Conservation (phyloP, 768 basidiomycete genomes). For the Macrolepiota dolichaula region DNA sequence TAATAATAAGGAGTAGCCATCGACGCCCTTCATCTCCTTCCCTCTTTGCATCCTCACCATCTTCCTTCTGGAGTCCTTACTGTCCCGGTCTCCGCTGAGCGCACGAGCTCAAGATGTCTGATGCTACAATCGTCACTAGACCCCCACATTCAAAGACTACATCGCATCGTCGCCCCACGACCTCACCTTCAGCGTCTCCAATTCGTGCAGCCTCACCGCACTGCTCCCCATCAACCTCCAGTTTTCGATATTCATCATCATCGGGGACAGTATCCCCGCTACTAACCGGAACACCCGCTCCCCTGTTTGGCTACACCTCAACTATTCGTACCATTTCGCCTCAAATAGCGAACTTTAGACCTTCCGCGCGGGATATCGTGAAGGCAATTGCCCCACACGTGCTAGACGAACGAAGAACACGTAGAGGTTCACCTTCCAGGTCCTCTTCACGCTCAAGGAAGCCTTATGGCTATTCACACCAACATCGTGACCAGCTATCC, state of each 20-base stretch:
- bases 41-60: not conserved
- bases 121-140: not conserved
- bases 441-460: not conserved
- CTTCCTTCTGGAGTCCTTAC: not conserved
- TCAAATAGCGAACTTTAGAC: conserved; percentile 26
- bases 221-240: not conserved
- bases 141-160: not conserved
- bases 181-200: not conserved
- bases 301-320: not conserved
- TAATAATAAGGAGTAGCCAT: not conserved
- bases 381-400: conserved; percentile 44
- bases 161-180: not conserved
- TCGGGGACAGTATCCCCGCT: not conserved
- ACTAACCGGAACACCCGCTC: not conserved
- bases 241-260: not conserved
- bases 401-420: conserved; percentile 32
- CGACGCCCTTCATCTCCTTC: not conserved
- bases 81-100: not conserved
- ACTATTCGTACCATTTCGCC: conserved; percentile 8
- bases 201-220: not conserved
- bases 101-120: not conserved
- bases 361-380: conserved; percentile 38
- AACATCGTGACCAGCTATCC: not conserved
- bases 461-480: not conserved
- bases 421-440: not conserved